These are phyloP conservation scores for Parvularia atlantis DNA, from an alignment of 78 protist genomes.

Conservation along the genomic window DNA sequence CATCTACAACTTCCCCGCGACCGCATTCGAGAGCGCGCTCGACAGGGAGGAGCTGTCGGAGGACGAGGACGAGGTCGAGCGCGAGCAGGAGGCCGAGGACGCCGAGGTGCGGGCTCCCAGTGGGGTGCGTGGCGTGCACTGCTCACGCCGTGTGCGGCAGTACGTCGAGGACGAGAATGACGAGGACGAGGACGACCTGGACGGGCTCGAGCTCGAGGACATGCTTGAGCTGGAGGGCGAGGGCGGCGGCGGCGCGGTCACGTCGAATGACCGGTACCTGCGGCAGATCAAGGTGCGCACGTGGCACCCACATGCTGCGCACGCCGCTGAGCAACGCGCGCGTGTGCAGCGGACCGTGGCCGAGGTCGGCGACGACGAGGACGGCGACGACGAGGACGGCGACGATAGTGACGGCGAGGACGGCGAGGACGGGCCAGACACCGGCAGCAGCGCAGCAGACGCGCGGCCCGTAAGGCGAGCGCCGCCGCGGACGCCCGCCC, in stretches of 20 bases:
- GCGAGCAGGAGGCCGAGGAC: conserved; percentile 17
- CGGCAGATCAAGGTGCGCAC: background rate
- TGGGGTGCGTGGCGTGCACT: background rate
- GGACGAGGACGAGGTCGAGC: conserved; percentile 17
- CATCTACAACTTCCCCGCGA: conserved; percentile 61
- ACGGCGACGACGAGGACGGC: background rate
- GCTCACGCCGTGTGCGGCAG: background rate
- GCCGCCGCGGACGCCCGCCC: too few species aligned
- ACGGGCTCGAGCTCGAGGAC: background rate
- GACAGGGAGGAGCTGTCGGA: conserved; percentile 23
- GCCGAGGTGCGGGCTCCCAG: background rate
- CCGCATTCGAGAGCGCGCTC: conserved; percentile 29
- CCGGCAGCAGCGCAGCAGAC: too few species aligned
- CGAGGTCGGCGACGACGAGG: too few species aligned
- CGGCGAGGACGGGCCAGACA: too few species aligned
- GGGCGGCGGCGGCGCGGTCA: too few species aligned
- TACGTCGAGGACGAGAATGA: conserved; percentile 1
- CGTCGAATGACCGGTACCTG: background rate
- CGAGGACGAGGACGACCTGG: conserved; percentile 6
- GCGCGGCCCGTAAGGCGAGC: too few species aligned
- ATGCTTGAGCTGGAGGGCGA: background rate
- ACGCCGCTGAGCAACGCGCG: background rate
- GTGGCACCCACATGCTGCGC: background rate
- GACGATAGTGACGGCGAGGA: background rate
- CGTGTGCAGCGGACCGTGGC: background rate